Conservation (phyloP, 345 rosid genomes). For the Abelmoschus esculentus region DNA sequence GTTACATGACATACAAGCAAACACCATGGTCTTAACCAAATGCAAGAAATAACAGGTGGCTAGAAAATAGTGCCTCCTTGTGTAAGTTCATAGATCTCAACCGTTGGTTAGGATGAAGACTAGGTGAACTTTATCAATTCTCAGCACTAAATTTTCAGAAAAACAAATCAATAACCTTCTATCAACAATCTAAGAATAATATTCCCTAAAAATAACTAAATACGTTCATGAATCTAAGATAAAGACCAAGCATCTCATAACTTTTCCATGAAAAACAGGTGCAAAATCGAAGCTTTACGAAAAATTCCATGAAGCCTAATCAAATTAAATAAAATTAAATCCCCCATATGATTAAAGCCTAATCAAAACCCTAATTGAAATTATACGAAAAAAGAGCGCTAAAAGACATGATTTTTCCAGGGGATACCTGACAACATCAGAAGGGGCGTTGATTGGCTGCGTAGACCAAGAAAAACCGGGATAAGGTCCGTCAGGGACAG, state of each 20-base stretch:
- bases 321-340: neutral
- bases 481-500: slow-evolving; percentile 48
- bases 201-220: neutral
- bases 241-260: neutral
- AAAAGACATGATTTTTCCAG: neutral
- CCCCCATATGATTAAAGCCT: neutral
- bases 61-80: neutral
- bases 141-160: neutral
- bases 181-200: neutral
- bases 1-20: neutral
- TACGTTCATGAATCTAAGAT: neutral
- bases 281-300: neutral
- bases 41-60: neutral
- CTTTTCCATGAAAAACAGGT: neutral
- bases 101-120: neutral
- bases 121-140: neutral
- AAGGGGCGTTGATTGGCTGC: slow-evolving; percentile 44
- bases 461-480: slow-evolving; percentile 70
- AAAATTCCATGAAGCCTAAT: slow-evolving; percentile 5
- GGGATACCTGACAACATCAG: slow-evolving; percentile 53
- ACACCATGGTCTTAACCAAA: neutral
- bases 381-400: neutral
- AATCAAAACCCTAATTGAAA: slow-evolving; percentile 2
- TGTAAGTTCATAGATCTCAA: neutral
- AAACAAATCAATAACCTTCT: neutral